phyloP scores from a whole-genome alignment of 345 rosid genomes.

The Eucalyptus coolabah region DNA sequence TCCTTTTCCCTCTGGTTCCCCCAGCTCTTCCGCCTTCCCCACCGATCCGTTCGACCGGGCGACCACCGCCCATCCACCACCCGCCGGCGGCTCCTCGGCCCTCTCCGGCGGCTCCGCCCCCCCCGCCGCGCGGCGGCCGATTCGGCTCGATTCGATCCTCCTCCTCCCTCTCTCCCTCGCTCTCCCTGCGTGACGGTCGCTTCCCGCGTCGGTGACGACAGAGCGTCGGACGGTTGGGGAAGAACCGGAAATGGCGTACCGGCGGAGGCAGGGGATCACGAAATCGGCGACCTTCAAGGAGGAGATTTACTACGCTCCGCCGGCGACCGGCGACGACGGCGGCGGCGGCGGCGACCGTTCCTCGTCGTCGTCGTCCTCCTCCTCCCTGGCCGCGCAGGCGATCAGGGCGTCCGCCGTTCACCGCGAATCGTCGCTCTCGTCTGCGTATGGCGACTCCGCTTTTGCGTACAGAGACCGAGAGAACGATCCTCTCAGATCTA shows the following conservation, averaged over 20 bases:
- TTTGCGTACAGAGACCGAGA: not conserved
- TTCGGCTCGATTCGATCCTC: not conserved
- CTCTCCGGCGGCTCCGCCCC: not conserved
- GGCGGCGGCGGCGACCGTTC: conserved; percentile 1
- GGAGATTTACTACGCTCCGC: conserved; percentile 30
- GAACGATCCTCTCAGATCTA: conserved; percentile 26
- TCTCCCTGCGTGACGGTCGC: not conserved
- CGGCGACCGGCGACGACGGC: conserved; percentile 20
- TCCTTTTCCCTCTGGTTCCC: not conserved
- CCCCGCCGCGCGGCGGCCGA: not conserved
- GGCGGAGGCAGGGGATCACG: conserved; percentile 82
- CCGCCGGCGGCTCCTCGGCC: not conserved
- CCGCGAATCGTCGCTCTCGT: conserved; percentile 36
- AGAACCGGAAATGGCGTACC: conserved; percentile 55
- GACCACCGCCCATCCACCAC: not conserved
- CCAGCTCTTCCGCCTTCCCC: not conserved
- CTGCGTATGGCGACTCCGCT: conserved; percentile 16
- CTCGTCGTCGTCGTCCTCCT: conserved; percentile 5
- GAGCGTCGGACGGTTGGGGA: not conserved
- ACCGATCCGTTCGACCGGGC: not conserved
- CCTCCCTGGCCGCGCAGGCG: conserved; percentile 78
- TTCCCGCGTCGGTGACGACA: not conserved
- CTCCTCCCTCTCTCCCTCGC: not conserved
- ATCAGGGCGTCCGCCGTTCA: conserved; percentile 58
- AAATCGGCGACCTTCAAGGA: conserved; percentile 79